A percentile compares a stretch with the other conserved stretches of the same genome.
Conservation (phyloP, 2,329 filamentous ascomycete species). For the Domatiomyces catenatus region DNA sequence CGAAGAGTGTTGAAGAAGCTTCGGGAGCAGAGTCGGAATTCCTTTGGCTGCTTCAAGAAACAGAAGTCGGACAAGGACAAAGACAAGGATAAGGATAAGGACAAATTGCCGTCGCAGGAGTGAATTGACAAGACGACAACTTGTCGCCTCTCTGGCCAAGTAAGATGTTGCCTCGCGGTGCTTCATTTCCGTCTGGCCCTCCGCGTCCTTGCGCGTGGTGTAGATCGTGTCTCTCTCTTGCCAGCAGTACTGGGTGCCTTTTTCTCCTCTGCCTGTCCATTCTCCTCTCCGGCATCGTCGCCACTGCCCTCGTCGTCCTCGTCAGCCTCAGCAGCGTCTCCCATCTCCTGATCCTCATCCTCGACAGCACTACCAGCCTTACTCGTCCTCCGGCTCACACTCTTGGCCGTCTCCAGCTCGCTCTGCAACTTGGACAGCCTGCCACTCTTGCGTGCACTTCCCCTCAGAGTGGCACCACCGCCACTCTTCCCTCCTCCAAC, state of each 20-base stretch:
- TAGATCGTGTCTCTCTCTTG: background rate
- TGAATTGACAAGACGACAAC: background rate
- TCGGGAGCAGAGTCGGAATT: constrained; percentile 63
- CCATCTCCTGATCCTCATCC: constrained; percentile 22
- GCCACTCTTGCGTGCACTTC: constrained; percentile 5
- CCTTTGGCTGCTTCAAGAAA: constrained; percentile 75
- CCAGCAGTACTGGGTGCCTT: constrained; percentile 2
- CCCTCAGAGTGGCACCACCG: constrained; percentile 4
- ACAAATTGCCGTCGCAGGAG: background rate
- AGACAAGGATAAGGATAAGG: constrained; percentile 11
- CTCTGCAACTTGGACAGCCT: constrained; percentile 26
- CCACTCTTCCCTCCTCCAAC: constrained; percentile 16
- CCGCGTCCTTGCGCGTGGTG: background rate
- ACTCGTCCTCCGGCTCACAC: constrained; percentile 13
- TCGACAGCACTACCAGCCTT: constrained; percentile 22
- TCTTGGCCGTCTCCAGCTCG: constrained; percentile 22
- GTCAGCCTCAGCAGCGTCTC: constrained; percentile 23
- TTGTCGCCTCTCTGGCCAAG: background rate
- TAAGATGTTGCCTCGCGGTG: background rate
- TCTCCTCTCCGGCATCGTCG: constrained; percentile 23
- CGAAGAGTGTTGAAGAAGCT: constrained; percentile 70
- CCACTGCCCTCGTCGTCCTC: constrained; percentile 25
- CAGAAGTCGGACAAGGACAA: constrained; percentile 27
- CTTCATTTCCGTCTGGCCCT: background rate
- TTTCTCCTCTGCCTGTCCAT: constrained; percentile 20